Base-by-base conservation (phyloP, 2,329 filamentous ascomycete species). In the Pestalotiopsis fici region DNA sequence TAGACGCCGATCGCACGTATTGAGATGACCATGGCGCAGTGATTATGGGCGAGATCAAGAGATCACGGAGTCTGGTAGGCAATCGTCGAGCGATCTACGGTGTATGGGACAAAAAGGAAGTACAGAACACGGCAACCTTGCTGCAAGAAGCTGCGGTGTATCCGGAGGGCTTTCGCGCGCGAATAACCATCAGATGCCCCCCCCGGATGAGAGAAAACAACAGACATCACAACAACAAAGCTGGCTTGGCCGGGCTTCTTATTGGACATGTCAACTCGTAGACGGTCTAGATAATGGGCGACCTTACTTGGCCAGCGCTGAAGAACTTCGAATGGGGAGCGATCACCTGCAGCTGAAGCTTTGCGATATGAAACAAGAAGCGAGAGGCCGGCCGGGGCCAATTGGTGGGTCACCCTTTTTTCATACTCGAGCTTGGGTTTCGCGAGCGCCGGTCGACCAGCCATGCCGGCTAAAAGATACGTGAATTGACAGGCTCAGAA, bases 201-300 rank as follows among this genome's bases (percentile, higher is more conserved):
- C 43, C 21, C 18, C 43, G 43, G 43, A 50, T 50, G n/a, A 50
- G 43, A 50, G 43, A 50, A n/a, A 50, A 50, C 43, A 50, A 23
- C 43, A 50, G 43, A 65, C 47, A 65, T 57, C 63, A 65, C 59
- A 57, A 57, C 65, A 28, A 59, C 7, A 61, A 18, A 65, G 18
- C 35, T 43, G 23, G 31, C 25, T 50, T 43, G 64, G 67, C 56
- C 21, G 21, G n/a, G 11, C 21, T 60, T 68, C 67, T 59, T 64
- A 68, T 68, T 68, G 67, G 67, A 65, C 27, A 35, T 59, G 5
- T 35, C 7, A 11, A 35, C 11, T 66, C 43, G 25, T 55, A 39
- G 54, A 59, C 59, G 67, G 67, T 66, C 67, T 66, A 66, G 67
- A 64, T 66, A 65, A 62, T 61, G 65, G 65, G 59, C 59, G 66